Evolutionary conservation across 2,329 filamentous ascomycete genomes (phyloP).

Genomic region (Monosporascus sp.): DNA sequence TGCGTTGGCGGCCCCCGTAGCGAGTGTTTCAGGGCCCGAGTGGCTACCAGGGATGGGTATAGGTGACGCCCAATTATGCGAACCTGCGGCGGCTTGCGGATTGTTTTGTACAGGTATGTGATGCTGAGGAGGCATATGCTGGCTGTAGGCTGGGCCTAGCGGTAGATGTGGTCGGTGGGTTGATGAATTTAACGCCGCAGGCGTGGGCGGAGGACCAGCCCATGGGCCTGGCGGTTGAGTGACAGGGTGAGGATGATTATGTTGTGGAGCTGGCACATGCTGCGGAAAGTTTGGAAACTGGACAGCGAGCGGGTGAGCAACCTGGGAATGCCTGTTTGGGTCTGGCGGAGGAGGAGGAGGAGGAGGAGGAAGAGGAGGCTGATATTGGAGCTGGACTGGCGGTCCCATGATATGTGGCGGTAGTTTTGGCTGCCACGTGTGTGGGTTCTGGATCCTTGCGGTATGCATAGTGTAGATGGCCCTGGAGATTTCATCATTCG

Average conservation of each 20-base stretch:
- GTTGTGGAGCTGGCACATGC: background rate
- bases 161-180: background rate
- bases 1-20: background rate
- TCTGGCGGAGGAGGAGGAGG: background rate
- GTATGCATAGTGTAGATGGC: slow-evolving; percentile 8
- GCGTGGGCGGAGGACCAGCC: too few relatives aligned
- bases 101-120: background rate
- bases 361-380: too few relatives aligned
- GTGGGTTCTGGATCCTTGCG: slow-evolving; percentile 8
- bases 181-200: too few relatives aligned
- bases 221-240: background rate
- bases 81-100: background rate
- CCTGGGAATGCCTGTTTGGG: background rate
- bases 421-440: slow-evolving; percentile 7
- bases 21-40: too few relatives aligned
- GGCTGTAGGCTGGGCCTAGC: background rate
- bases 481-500: slow-evolving; percentile 10
- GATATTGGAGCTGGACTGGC: background rate
- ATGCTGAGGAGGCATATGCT: background rate
- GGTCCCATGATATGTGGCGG: background rate
- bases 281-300: background rate
- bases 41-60: background rate
- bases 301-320: background rate
- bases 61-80: too few relatives aligned
- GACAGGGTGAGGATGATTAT: background rate